A percentile compares a stretch with the other conserved stretches of the same genome.
Evolutionary conservation across 2,329 filamentous ascomycete species (phyloP).

Genomic region (Aureobasidium sp.): DNA sequence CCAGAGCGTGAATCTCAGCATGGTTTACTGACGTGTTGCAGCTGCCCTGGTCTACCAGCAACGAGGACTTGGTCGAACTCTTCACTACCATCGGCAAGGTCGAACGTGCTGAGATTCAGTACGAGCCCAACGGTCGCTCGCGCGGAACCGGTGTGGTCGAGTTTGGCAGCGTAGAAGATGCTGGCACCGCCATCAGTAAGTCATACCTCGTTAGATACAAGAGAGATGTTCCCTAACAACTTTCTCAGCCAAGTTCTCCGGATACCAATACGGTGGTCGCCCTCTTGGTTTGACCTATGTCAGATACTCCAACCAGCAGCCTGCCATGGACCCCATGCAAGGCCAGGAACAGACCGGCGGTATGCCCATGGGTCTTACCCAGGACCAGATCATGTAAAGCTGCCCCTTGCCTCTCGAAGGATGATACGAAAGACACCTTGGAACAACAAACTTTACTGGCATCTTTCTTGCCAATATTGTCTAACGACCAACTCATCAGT

Average conservation of each 20-base stretch:
- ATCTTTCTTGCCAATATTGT: not conserved
- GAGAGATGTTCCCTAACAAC: not conserved
- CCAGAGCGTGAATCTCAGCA: slow-evolving; percentile 16
- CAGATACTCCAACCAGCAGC: slow-evolving; percentile 70
- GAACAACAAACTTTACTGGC: not conserved
- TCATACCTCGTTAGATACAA: slow-evolving; percentile 8
- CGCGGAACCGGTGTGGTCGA: slow-evolving; percentile 94
- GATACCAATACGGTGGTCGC: slow-evolving; percentile 92
- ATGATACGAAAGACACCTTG: not conserved
- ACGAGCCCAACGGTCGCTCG: slow-evolving; percentile 91
- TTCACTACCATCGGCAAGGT: slow-evolving; percentile 98
- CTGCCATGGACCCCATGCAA: slow-evolving; percentile 61
- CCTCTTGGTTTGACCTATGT: slow-evolving; percentile 89
- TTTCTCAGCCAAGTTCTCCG: slow-evolving; percentile 74
- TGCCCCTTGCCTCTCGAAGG: not conserved
- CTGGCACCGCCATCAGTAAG: slow-evolving; percentile 78
- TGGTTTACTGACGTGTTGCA: slow-evolving; percentile 35
- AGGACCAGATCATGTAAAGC: slow-evolving; percentile 90
- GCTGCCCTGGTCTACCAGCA: slow-evolving; percentile 98
- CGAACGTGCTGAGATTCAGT: slow-evolving; percentile 97
- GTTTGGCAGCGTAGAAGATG: slow-evolving; percentile 74
- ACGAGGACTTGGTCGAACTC: slow-evolving; percentile 90
- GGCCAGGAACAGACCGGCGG: slow-evolving; percentile 57
- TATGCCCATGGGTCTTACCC: slow-evolving; percentile 56
- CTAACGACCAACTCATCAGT: slow-evolving; percentile 1